Evolutionary conservation across 2,329 filamentous ascomycete species (phyloP), one percentile per base, ranked within the genome.

Genomic region (Penicillium sclerotigenum): DNA sequence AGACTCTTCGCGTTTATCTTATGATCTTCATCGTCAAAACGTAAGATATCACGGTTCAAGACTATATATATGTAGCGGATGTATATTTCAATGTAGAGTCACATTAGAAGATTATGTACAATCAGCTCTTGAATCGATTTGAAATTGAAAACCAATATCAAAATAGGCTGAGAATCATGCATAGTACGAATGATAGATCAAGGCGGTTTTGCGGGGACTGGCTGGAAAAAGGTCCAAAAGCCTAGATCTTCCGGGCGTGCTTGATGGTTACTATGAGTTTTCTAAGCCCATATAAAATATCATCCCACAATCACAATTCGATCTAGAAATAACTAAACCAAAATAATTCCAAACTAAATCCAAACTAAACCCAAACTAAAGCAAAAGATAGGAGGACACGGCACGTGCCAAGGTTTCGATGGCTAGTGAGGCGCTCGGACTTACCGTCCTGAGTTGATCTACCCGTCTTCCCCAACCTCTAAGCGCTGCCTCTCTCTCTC

Each of bases 401-500:
- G 43, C 43, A 53, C 43, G 45, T 54, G 53, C 53, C 47, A 55
- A 55, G 47, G 29, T 33, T 38, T 36, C 29, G 26, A 52, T 47
- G 48, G 48, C 38, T 50, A 49, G 41, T 53, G 51, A 47, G 55
- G 47, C 51, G 53, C 53, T 55, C 42, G 49, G 58, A 54, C 57
- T 62, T 60, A 60, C 61, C 61, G 61, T 59, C 14, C 28, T 29
- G 40, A 43, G 49, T 53, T 42, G 53, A 59, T 56, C 52, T 47
- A 58, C 49, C 46, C 41, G 10, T 43, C 36, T 47, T 62, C 42
- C 33, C 51, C 43, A 54, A 48, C 55, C 47, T 53, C 58, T 59
- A 59, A 60, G 61, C 61, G 62, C 62, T 37, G 34, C 5, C 34
- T 49, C 42, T 38, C 28, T 31, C 29, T 34, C 24, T 49, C n/a